Evolutionary conservation across 1,284 basidiomycete species (phyloP).

Genomic region (Puccinia polysora): DNA sequence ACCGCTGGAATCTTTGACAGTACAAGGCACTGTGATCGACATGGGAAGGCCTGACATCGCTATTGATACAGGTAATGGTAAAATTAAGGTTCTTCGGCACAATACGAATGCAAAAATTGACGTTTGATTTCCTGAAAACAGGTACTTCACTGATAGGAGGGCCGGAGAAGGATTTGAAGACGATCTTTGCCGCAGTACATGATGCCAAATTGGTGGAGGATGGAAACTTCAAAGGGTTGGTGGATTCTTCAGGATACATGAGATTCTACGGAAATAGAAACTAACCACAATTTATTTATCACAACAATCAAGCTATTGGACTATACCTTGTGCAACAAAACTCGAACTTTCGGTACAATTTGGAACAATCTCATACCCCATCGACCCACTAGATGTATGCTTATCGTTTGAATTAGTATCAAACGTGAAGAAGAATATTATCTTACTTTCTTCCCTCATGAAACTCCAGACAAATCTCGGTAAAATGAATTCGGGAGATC

Average conservation of each 20-base stretch:
- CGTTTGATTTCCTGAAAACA: not conserved
- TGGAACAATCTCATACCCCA: slow-evolving; percentile 31
- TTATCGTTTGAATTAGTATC: too few relatives aligned
- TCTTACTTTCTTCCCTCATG: not conserved
- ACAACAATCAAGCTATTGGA: slow-evolving; percentile 37
- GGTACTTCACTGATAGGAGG: slow-evolving; percentile 41
- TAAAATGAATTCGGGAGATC: not conserved
- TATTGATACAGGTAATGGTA: slow-evolving; percentile 33
- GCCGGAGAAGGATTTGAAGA: slow-evolving; percentile 25
- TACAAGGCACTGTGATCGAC: slow-evolving; percentile 21
- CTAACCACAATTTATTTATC: not conserved
- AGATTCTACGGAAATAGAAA: not conserved
- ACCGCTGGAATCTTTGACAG: slow-evolving; percentile 22
- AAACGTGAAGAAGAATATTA: too few relatives aligned
- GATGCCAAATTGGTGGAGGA: slow-evolving; percentile 15
- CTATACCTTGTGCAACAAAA: slow-evolving; percentile 27
- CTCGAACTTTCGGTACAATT: slow-evolving; percentile 37
- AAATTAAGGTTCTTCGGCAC: not conserved
- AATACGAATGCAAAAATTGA: not conserved
- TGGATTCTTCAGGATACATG: not conserved
- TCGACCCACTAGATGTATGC: slow-evolving; percentile 40
- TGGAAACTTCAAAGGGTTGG: slow-evolving; percentile 39
- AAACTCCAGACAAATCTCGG: slow-evolving; percentile 30
- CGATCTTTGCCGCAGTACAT: slow-evolving; percentile 25
- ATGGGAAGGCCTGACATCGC: slow-evolving; percentile 40